Conservation (phyloP, 257 asterid genomes). For the Lycium ferocissimum region DNA sequence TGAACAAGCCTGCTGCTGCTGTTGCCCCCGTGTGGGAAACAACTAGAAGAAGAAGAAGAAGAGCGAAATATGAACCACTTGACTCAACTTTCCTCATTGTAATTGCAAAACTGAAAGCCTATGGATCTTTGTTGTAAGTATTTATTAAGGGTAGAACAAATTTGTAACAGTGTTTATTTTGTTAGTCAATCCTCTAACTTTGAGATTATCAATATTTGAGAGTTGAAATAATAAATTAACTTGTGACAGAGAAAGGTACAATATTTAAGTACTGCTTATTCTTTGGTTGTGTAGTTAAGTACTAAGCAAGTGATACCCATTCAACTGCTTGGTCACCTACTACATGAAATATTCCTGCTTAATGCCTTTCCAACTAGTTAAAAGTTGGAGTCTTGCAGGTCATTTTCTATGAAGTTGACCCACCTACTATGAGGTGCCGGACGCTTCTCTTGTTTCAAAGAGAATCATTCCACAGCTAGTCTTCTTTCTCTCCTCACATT, state of each 20-base stretch:
- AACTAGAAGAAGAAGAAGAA: neutral
- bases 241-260: neutral
- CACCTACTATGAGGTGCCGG: too few relatives aligned
- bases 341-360: too few relatives aligned
- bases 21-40: neutral
- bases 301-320: too few relatives aligned
- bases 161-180: neutral
- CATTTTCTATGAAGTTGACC: too few relatives aligned
- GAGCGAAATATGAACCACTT: neutral
- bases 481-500: too few relatives aligned
- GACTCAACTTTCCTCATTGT: constrained; percentile 20
- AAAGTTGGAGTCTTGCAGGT: too few relatives aligned
- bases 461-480: too few relatives aligned
- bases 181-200: neutral
- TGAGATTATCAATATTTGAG: neutral
- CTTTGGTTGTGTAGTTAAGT: too few relatives aligned
- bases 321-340: too few relatives aligned
- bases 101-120: neutral
- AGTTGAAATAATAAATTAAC: too few relatives aligned
- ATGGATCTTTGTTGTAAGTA: neutral
- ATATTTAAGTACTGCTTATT: neutral
- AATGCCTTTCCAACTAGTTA: too few relatives aligned
- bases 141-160: neutral
- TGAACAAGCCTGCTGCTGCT: constrained; percentile 40
- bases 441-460: too few relatives aligned